Percentiles rank a stretch among this genome's conserved stretches.
These are phyloP conservation scores for Neonectria magnoliae DNA, from an alignment of 2,329 filamentous ascomycete genomes.

Conservation along the genomic window DNA sequence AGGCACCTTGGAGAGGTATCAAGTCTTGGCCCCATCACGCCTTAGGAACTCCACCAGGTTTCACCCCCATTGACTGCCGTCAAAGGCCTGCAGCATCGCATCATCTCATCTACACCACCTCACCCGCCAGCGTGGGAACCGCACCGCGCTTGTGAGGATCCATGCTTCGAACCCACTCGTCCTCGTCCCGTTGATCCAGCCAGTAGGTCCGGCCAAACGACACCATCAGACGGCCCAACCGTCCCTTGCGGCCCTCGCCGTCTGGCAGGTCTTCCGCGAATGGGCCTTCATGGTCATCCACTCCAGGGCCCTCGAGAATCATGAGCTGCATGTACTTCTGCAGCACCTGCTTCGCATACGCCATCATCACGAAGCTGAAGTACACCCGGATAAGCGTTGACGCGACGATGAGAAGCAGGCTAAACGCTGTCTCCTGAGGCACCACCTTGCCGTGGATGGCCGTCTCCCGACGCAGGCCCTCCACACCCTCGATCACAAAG, in stretches of 20 bases:
- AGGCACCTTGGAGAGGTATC: neutral
- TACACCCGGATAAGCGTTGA: constrained; percentile 84
- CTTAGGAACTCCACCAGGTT: constrained; percentile 2
- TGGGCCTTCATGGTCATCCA: constrained; percentile 66
- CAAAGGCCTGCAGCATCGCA: constrained; percentile 20
- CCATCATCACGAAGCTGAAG: constrained; percentile 84
- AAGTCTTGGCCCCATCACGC: neutral
- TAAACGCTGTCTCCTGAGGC: constrained; percentile 73
- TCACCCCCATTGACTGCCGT: constrained; percentile 1
- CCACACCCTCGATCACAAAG: constrained; percentile 47
- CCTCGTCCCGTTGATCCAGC: constrained; percentile 74
- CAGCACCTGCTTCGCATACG: constrained; percentile 81
- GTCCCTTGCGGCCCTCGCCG: constrained; percentile 82
- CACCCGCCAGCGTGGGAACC: constrained; percentile 48
- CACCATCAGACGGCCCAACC: constrained; percentile 82
- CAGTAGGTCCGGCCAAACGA: constrained; percentile 80
- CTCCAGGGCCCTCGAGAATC: constrained; percentile 59
- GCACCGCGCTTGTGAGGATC: constrained; percentile 65
- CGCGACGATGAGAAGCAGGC: constrained; percentile 77
- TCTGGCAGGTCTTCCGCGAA: constrained; percentile 77
- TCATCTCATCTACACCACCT: constrained; percentile 44
- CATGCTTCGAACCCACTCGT: constrained; percentile 74
- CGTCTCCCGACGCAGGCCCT: constrained; percentile 47
- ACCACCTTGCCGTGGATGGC: constrained; percentile 49
- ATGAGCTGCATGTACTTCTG: constrained; percentile 67